Evolutionary conservation across 1,284 basidiomycete species (phyloP).

Genomic region (Rhodotorula sp.): DNA sequence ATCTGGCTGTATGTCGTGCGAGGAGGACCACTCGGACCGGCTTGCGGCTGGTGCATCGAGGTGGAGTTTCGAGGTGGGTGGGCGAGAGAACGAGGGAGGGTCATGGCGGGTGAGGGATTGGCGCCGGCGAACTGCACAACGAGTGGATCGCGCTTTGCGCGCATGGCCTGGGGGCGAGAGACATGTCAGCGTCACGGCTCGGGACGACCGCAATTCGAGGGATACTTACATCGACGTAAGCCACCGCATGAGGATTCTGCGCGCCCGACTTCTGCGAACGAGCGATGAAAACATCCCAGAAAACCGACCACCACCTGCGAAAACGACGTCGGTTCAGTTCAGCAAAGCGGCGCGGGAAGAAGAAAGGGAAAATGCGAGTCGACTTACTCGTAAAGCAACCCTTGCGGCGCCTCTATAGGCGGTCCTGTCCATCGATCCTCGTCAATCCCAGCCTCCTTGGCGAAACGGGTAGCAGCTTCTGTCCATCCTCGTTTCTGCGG

Average conservation of each 20-base stretch:
- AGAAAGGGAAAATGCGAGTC: background rate
- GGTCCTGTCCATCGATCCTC: constrained; percentile 38
- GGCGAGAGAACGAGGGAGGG: constrained; percentile 37
- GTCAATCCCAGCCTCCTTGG: constrained; percentile 39
- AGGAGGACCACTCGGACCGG: constrained; percentile 9
- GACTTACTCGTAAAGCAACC: constrained; percentile 51
- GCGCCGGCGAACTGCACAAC: constrained; percentile 29
- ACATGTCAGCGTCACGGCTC: too few species aligned
- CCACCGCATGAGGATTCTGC: constrained; percentile 47
- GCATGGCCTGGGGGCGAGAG: constrained; percentile 33
- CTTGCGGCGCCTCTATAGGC: constrained; percentile 51
- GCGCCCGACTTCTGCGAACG: constrained; percentile 47
- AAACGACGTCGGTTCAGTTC: too few species aligned
- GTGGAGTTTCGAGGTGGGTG: constrained; percentile 24
- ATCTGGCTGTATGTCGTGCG: constrained; percentile 29
- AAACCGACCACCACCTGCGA: constrained; percentile 51
- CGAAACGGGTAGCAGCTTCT: constrained; percentile 32
- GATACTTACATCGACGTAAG: constrained; percentile 49
- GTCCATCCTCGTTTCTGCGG: constrained; percentile 41
- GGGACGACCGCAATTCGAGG: background rate
- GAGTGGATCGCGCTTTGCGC: constrained; percentile 35
- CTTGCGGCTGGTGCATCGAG: background rate
- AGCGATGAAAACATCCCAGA: constrained; percentile 52
- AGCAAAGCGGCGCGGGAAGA: background rate
- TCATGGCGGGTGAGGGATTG: constrained; percentile 16